Base-by-base conservation (phyloP, 768 basidiomycete genomes). In the Hygrophoropsis aurantiaca region DNA sequence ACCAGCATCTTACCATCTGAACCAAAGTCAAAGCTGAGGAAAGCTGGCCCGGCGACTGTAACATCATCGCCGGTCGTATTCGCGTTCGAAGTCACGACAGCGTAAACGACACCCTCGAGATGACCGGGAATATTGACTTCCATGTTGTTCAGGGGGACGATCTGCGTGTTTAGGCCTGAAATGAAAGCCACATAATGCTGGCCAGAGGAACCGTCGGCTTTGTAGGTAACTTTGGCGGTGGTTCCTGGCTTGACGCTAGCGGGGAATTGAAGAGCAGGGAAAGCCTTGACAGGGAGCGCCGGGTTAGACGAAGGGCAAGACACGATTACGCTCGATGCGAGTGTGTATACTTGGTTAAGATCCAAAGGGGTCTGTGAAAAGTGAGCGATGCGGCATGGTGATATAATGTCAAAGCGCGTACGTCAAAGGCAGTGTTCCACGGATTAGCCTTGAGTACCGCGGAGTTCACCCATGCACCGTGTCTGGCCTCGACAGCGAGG, bases 391-490 rank as follows among this genome's bases (percentile, higher is more conserved):
- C 60, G 67, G 62, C 59, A 65, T 46, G 64, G 59, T 46, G 59
- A 45, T 58, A 63, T 51, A 62, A 48, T 18, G 19, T 36, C 27
- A 38, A n/a, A 40, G 49, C 49, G 49, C 56, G n/a, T 50, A 76
- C 81, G 60, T 85, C 82, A 58, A 82, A 80, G 6, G 82, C 67
- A 3, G 75, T 73, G 42, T 75, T 78, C 83, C 84, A 86, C 1
- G 79, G 71, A 30, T 74, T 70, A 18, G 62, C 61, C 42, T 75
- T 68, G 50, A 68, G 64, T 33, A 80, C 74, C 13, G 77, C 71
- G 2, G 75, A 73, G 51, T 72, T 69, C 27, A 87, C 62, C 83
- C 83, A 87, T 2, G 75, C 68, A n/a, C 80, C 73, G 47, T 87
- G 85, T 26, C 83, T 75, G 19, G 82, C 74, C 57, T 87, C 82